phyloP scores from a whole-genome alignment of 2,329 filamentous ascomycete species.

The Neoascochyta sp. region DNA sequence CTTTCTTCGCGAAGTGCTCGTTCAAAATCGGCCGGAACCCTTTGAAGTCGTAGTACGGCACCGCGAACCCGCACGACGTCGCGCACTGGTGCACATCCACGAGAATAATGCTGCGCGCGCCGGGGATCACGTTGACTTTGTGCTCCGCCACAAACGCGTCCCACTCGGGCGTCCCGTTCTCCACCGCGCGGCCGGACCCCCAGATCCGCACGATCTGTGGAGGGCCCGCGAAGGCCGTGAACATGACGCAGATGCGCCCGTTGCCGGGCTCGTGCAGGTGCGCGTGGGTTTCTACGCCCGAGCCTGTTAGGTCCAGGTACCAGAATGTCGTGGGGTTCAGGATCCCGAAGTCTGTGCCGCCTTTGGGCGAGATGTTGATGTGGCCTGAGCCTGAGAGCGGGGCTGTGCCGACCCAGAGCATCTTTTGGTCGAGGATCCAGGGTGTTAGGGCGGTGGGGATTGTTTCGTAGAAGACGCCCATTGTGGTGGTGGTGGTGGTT shows the following conservation, averaged over 20 bases:
- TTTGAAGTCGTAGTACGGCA: conserved; percentile 46
- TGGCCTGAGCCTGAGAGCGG: conserved; percentile 42
- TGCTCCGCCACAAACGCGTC: conserved; percentile 32
- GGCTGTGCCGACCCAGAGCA: conserved; percentile 44
- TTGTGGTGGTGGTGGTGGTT: conserved; percentile 13
- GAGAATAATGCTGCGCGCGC: conserved; percentile 40
- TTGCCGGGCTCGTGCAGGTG: conserved; percentile 44
- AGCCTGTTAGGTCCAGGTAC: conserved; percentile 45
- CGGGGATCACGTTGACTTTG: conserved; percentile 36
- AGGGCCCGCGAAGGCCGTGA: conserved; percentile 43
- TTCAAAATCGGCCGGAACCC: conserved; percentile 40
- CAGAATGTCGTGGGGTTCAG: conserved; percentile 41
- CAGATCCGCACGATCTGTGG: conserved; percentile 45
- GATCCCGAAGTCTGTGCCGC: conserved; percentile 41
- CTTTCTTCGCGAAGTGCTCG: conserved; percentile 41
- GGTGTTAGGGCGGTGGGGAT: conserved; percentile 38
- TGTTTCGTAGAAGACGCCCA: conserved; percentile 45
- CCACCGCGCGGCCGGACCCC: conserved; percentile 39
- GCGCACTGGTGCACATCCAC: conserved; percentile 46
- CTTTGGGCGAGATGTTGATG: conserved; percentile 48
- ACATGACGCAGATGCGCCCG: conserved; percentile 27
- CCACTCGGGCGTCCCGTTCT: conserved; percentile 38
- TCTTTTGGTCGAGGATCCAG: conserved; percentile 46
- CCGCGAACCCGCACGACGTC: conserved; percentile 42
- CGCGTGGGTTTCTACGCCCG: conserved; percentile 44